Evolutionary conservation across 495 filamentous ascomycete species (phyloP), one percentile per base, ranked within the genome.

Genomic region (Penicillium psychrofluorescens): DNA sequence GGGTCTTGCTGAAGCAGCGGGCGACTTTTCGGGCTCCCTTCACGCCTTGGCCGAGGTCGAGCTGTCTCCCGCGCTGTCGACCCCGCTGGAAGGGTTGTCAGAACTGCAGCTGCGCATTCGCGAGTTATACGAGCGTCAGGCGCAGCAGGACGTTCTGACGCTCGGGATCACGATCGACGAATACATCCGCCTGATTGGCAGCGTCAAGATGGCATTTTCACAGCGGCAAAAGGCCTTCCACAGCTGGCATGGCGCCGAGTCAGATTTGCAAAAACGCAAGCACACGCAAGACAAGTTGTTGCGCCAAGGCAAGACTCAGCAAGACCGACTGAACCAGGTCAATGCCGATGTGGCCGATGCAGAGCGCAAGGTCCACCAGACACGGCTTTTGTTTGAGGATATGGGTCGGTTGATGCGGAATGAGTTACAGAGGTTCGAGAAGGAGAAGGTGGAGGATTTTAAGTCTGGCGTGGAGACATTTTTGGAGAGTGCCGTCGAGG

Each of bases 371-470:
- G 86, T 95, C n/a, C 88, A 98, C 62, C 86, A 92, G 55, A 83
- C 88, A 2, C 74, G 90, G 39, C 59, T 98, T 44, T 63, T 95
- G 43, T 98, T 98, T 61, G 92, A 98, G 48, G 94, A 98, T 59
- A 96, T 98, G 92, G 92, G 92, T 10, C 76, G 88, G 22, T 69
- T 95, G 59, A 91, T 98, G 90, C 77, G 88, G 33, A 70, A 72
- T 28, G 92, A 98, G 64, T 72, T 98, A 46, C 92, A 97, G 49
- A 74, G 90, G 27, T 98, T 98, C 55, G 92, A 97, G 70, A 79
- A 79, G 53, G 92, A 98, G 70, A 98, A 98, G 72, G 92, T 98
- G 7, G 92, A 98, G 61, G 92, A 98, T 62, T 98, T 98, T 67
- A 98, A 97, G 71, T 90, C 85, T 47, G 94, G 88, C 0, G 91